Conservation (phyloP, 1,284 basidiomycete species). For the Boletus semigastroideus region DNA sequence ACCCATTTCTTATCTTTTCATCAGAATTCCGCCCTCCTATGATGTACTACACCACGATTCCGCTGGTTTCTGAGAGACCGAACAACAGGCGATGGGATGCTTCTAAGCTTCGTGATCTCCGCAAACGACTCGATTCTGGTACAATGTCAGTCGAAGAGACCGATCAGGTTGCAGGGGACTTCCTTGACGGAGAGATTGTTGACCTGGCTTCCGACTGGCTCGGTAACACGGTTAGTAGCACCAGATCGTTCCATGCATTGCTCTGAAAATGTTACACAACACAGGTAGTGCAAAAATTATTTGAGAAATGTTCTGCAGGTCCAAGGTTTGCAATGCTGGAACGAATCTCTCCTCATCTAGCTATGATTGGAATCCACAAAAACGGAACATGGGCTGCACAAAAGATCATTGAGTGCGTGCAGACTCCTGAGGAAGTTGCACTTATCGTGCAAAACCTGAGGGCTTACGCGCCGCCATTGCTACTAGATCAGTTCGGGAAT, state of each 20-base stretch:
- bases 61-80: conserved; percentile 78
- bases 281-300: conserved; percentile 93
- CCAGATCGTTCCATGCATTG: conserved; percentile 2
- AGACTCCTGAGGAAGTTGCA: conserved; percentile 83
- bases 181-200: conserved; percentile 89
- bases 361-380: conserved; percentile 98
- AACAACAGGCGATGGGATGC: conserved; percentile 91
- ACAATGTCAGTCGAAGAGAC: conserved; percentile 85
- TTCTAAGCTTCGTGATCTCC: conserved; percentile 90
- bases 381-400: conserved; percentile 99
- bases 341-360: conserved; percentile 90
- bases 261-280: conserved; percentile 10
- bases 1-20: conserved; percentile 8
- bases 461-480: conserved; percentile 90
- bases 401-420: conserved; percentile 96
- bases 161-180: conserved; percentile 86
- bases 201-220: conserved; percentile 98
- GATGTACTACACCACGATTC: conserved; percentile 94
- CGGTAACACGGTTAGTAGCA: conserved; percentile 83
- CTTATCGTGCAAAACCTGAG: conserved; percentile 86
- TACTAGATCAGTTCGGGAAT: conserved; percentile 96
- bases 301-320: conserved; percentile 81
- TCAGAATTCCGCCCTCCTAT: conserved; percentile 83
- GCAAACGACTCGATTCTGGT: conserved; percentile 80
- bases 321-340: conserved; percentile 91